A percentile compares a stretch with the other conserved stretches of the same genome.
These are phyloP conservation scores for Phlebiopsis flavidoalba DNA, from an alignment of 768 basidiomycete species.

Conservation along the genomic window DNA sequence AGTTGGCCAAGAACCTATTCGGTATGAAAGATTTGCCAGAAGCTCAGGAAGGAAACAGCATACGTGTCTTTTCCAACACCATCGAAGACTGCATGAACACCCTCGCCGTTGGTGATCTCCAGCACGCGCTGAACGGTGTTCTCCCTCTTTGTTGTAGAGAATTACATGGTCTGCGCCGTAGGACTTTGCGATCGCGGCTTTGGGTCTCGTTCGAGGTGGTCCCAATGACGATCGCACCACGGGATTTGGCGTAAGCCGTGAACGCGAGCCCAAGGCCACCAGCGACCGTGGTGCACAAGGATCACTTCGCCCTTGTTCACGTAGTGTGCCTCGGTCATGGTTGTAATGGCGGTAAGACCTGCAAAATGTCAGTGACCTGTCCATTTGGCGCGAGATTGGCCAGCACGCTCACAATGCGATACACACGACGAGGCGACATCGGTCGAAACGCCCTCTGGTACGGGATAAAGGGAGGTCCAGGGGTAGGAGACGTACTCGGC, in stretches of 20 bases:
- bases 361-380: not conserved
- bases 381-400: not conserved
- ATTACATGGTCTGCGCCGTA: slow-evolving; percentile 86
- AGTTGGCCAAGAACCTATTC: slow-evolving; percentile 68
- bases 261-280: slow-evolving; percentile 79
- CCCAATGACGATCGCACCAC: slow-evolving; percentile 86
- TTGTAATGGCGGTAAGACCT: slow-evolving; percentile 67
- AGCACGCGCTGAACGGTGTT: slow-evolving; percentile 68
- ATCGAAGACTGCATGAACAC: slow-evolving; percentile 84
- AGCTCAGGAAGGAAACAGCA: not conserved
- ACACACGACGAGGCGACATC: slow-evolving; percentile 33
- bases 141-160: slow-evolving; percentile 66
- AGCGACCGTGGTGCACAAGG: slow-evolving; percentile 85
- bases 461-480: slow-evolving; percentile 50
- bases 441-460: slow-evolving; percentile 57
- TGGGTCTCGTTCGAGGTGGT: slow-evolving; percentile 84
- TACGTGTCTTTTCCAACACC: slow-evolving; percentile 95
- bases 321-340: slow-evolving; percentile 80
- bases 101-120: slow-evolving; percentile 71
- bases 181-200: slow-evolving; percentile 70
- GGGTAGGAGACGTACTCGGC: slow-evolving; percentile 69
- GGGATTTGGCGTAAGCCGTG: slow-evolving; percentile 59
- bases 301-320: slow-evolving; percentile 78
- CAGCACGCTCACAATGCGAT: not conserved
- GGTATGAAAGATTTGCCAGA: not conserved